Evolutionary conservation across 2,329 filamentous ascomycete species (phyloP).

Genomic region (Colletotrichum sp.): DNA sequence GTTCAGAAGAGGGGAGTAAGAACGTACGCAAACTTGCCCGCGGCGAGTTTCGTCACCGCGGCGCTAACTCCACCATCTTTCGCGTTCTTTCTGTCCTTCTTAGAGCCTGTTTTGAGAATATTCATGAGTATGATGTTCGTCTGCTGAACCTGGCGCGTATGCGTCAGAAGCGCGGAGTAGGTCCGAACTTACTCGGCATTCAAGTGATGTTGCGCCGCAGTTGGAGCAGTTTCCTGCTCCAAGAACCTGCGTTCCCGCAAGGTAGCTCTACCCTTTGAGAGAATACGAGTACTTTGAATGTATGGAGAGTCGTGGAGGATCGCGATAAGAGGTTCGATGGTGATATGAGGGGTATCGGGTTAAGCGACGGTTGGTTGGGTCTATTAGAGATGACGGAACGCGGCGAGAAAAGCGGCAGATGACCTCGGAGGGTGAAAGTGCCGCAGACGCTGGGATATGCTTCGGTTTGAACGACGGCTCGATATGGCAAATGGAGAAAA

Average conservation of each 20-base stretch:
- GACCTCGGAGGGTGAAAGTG: neutral
- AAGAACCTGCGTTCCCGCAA: conserved; percentile 20
- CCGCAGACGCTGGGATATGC: neutral
- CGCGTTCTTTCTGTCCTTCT: conserved; percentile 61
- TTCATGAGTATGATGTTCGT: neutral
- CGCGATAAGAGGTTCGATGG: neutral
- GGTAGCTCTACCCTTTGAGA: conserved; percentile 12
- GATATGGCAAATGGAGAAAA: neutral
- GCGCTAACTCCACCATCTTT: conserved; percentile 59
- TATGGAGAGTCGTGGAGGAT: neutral
- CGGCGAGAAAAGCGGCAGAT: conserved; percentile 8
- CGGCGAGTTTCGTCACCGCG: conserved; percentile 57
- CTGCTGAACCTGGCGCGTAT: neutral
- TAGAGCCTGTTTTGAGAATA: conserved; percentile 37
- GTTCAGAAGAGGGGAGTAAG: neutral
- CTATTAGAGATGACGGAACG: neutral
- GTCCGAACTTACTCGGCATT: conserved; percentile 24
- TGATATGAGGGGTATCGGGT: neutral
- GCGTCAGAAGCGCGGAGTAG: neutral
- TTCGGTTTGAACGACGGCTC: conserved; percentile 3
- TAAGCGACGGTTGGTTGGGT: neutral
- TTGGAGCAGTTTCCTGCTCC: conserved; percentile 24
- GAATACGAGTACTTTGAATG: neutral
- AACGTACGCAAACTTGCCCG: conserved; percentile 58
- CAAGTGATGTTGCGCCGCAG: conserved; percentile 23